Percentiles rank a stretch among this genome's conserved stretches.
These are phyloP conservation scores for Mycena sanguinolenta DNA, from an alignment of 768 basidiomycete genomes.

Conservation along the genomic window DNA sequence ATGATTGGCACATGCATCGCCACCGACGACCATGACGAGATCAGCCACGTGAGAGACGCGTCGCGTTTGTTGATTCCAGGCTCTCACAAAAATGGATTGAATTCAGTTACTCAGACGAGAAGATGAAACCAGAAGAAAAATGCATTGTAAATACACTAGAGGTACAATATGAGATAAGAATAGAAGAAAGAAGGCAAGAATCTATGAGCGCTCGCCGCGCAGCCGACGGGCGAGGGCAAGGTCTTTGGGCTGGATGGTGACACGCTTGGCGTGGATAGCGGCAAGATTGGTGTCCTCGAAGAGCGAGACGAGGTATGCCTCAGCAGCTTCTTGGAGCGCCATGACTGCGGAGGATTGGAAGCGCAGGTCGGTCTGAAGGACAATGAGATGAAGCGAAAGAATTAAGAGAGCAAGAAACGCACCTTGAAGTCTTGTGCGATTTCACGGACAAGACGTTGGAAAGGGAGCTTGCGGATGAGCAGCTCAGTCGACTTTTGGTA, in stretches of 20 bases:
- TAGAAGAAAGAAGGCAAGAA: constrained; percentile 20
- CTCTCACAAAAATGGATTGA: too few relatives aligned
- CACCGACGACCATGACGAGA: neutral
- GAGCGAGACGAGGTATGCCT: constrained; percentile 85
- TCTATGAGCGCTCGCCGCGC: constrained; percentile 82
- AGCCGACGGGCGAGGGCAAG: constrained; percentile 83
- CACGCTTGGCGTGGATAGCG: constrained; percentile 89
- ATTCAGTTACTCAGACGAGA: neutral
- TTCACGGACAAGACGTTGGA: constrained; percentile 95
- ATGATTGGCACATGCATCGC: neutral
- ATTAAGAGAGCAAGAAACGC: constrained; percentile 15
- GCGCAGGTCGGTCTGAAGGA: constrained; percentile 82
- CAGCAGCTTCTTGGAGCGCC: constrained; percentile 92
- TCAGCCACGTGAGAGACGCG: constrained; percentile 2
- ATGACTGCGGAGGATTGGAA: constrained; percentile 96
- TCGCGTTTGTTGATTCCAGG: constrained; percentile 4
- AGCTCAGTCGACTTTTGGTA: constrained; percentile 96
- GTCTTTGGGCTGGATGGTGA: constrained; percentile 90
- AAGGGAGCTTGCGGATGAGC: constrained; percentile 92
- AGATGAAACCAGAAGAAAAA: constrained; percentile 2
- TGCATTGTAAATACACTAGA: constrained; percentile 39
- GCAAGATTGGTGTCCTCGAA: constrained; percentile 89
- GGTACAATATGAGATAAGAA: constrained; percentile 39
- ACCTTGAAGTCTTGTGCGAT: constrained; percentile 96
- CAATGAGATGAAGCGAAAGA: constrained; percentile 10